These are phyloP conservation scores for Aureobasidium namibiae DNA, from an alignment of 2,329 filamentous ascomycete genomes.

Conservation along the genomic window DNA sequence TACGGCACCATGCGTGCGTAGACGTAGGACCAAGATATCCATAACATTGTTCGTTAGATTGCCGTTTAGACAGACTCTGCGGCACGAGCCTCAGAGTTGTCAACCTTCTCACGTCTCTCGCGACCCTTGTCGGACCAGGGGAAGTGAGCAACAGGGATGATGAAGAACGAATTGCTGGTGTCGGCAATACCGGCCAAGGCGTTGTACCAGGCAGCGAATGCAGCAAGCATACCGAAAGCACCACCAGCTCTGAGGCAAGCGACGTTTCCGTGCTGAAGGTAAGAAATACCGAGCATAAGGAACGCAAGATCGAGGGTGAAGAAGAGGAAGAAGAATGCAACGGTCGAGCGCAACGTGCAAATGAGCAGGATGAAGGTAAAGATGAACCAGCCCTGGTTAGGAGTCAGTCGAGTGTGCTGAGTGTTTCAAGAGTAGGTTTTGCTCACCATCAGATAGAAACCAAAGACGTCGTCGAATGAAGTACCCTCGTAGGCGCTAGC, in stretches of 20 bases:
- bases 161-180: constrained; percentile 66
- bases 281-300: constrained; percentile 47
- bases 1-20: neutral
- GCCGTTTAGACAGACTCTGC: constrained; percentile 19
- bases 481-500: constrained; percentile 32
- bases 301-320: constrained; percentile 52
- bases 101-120: constrained; percentile 42
- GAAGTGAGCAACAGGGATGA: constrained; percentile 87
- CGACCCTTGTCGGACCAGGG: constrained; percentile 80
- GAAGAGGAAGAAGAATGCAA: constrained; percentile 51
- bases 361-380: constrained; percentile 49
- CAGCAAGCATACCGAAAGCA: constrained; percentile 44
- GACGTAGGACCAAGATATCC: neutral
- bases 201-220: constrained; percentile 48
- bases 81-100: constrained; percentile 33
- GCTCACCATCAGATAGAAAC: constrained; percentile 47
- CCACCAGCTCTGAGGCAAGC: constrained; percentile 44
- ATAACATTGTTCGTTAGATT: neutral
- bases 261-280: constrained; percentile 38
- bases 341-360: constrained; percentile 47
- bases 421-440: neutral
- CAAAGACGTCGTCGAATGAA: constrained; percentile 45
- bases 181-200: constrained; percentile 49
- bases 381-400: constrained; percentile 45
- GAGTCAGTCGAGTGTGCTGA: neutral